A percentile compares a stretch with the other conserved stretches of the same genome.
phyloP scores from a whole-genome alignment of 2,329 filamentous ascomycete genomes.

The Pseudocercospora pini-densiflorae region DNA sequence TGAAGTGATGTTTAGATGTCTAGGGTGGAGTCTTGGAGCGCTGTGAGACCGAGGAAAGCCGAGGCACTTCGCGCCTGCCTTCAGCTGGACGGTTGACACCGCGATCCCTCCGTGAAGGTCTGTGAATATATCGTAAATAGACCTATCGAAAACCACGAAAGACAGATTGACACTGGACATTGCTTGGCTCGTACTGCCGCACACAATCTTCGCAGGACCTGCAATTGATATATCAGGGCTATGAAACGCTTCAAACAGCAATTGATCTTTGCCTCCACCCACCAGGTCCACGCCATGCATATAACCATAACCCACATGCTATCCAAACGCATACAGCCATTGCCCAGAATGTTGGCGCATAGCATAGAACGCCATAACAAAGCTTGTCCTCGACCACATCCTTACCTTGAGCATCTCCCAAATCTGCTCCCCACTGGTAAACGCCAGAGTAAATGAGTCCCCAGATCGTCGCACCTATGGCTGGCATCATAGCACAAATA shows the following conservation, averaged over 20 bases:
- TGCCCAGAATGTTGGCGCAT: conserved; percentile 81
- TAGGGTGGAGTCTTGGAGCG: neutral
- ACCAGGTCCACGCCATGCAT: conserved; percentile 78
- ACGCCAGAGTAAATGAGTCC: conserved; percentile 83
- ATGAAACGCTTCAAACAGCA: conserved; percentile 54
- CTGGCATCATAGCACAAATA: conserved; percentile 89
- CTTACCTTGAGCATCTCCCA: conserved; percentile 41
- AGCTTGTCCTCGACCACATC: conserved; percentile 56
- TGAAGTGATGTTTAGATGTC: neutral
- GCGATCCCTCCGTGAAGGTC: neutral
- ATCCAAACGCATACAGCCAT: conserved; percentile 81
- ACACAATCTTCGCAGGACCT: neutral
- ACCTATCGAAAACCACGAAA: neutral
- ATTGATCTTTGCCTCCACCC: conserved; percentile 81
- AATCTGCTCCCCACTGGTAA: conserved; percentile 70
- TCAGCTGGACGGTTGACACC: neutral
- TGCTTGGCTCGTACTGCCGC: neutral
- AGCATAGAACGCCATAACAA: conserved; percentile 83
- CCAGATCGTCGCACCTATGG: conserved; percentile 86
- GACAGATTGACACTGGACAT: neutral
- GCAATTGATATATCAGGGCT: neutral
- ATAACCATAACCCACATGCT: conserved; percentile 72
- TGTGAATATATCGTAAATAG: neutral
- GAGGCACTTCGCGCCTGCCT: neutral
- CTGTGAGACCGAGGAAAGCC: neutral